Evolutionary conservation across 2,329 filamentous ascomycete species (phyloP).

Genomic region (Mycosphaerella sp.): DNA sequence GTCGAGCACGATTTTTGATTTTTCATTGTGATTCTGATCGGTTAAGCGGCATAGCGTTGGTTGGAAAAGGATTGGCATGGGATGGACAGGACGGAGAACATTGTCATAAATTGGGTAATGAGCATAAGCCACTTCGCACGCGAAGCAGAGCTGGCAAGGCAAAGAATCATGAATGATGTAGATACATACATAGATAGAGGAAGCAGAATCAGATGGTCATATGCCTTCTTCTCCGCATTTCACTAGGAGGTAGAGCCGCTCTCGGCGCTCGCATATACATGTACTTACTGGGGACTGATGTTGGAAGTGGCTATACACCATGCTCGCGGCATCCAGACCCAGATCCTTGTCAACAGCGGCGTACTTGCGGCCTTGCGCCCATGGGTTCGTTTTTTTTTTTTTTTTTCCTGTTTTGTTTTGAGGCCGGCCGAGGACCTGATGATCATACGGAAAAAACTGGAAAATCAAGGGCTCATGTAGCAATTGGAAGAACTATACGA

Average conservation of each 20-base stretch:
- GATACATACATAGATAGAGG: not conserved
- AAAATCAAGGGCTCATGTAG: too few species aligned
- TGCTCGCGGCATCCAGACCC: too few species aligned
- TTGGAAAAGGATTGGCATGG: slow-evolving; percentile 1
- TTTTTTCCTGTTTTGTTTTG: too few species aligned
- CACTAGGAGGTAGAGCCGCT: not conserved
- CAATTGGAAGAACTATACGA: too few species aligned
- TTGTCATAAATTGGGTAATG: slow-evolving; percentile 9
- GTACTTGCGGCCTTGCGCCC: too few species aligned
- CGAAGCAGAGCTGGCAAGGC: not conserved
- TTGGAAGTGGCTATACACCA: not conserved
- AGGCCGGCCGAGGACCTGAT: too few species aligned
- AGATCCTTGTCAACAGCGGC: too few species aligned
- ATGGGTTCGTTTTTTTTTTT: too few species aligned
- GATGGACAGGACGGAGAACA: slow-evolving; percentile 13
- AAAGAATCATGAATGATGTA: slow-evolving; percentile 1
- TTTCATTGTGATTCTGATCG: not conserved
- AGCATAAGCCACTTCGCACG: slow-evolving; percentile 2
- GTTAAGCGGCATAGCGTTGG: slow-evolving; percentile 11
- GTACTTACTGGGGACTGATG: too few species aligned
- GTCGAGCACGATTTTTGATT: not conserved
- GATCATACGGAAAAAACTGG: too few species aligned
- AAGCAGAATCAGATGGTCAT: slow-evolving; percentile 5
- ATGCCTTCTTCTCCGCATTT: slow-evolving; percentile 6
- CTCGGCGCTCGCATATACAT: not conserved